Conservation (phyloP, 495 filamentous ascomycete species). For the Penicillium chermesinum region DNA sequence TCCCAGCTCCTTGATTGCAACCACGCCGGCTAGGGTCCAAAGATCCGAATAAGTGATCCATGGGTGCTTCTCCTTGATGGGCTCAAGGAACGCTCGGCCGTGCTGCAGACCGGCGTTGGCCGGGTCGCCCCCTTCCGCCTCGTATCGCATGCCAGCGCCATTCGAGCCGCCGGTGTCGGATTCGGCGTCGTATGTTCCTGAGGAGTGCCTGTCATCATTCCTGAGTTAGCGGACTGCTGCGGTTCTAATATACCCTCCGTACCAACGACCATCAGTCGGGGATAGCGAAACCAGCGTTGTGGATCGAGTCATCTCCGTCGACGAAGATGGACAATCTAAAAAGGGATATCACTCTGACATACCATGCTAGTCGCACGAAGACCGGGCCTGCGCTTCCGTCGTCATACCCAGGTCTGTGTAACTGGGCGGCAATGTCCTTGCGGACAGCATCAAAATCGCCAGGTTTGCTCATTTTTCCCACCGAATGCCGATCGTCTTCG, state of each 20-base stretch:
- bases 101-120: conserved; percentile 60
- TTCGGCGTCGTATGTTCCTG: conserved; percentile 55
- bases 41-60: conserved; percentile 63
- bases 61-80: conserved; percentile 50
- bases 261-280: no score
- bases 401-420: conserved; percentile 57
- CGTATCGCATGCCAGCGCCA: conserved; percentile 61
- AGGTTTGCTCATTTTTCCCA: conserved; percentile 35
- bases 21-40: conserved; percentile 57
- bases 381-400: conserved; percentile 59
- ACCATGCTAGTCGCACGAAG: conserved; percentile 59
- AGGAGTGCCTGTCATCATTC: conserved; percentile 54
- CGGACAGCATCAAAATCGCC: conserved; percentile 50
- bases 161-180: conserved; percentile 59
- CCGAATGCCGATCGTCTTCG: conserved; percentile 14
- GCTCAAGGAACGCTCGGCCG: conserved; percentile 57
- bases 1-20: conserved; percentile 53
- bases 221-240: no score
- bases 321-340: no score
- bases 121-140: conserved; percentile 58
- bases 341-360: no score
- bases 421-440: conserved; percentile 48
- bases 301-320: no score
- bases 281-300: no score
- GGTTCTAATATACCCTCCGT: no score